A percentile compares a stretch with the other conserved stretches of the same genome.
Conservation (phyloP, 2,329 filamentous ascomycete genomes). For the Calonectria pseudoturangicola region DNA sequence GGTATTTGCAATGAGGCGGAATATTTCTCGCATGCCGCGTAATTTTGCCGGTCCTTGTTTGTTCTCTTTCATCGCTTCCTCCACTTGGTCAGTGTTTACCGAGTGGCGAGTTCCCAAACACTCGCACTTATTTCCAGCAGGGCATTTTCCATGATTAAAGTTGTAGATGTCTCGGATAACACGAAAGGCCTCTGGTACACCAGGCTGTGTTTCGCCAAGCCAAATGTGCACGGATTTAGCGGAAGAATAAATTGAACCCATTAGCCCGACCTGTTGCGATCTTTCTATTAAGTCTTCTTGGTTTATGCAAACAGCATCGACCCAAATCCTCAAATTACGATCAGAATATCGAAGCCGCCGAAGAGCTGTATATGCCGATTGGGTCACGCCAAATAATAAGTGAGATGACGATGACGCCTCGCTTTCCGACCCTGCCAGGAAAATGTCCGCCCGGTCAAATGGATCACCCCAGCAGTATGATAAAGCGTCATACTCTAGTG, state of each 20-base stretch:
- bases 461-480: slow-evolving; percentile 47
- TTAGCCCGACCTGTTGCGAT: slow-evolving; percentile 44
- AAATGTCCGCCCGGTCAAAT: slow-evolving; percentile 30
- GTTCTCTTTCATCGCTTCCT: neutral
- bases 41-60: slow-evolving; percentile 26
- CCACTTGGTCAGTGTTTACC: neutral
- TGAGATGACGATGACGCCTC: fast-evolving
- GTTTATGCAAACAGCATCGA: slow-evolving; percentile 51
- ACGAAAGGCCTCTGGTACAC: slow-evolving; percentile 24
- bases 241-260: slow-evolving; percentile 45
- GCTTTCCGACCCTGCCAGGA: neutral
- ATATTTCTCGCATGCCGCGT: slow-evolving; percentile 41
- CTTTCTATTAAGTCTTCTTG: slow-evolving; percentile 46
- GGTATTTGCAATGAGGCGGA: slow-evolving; percentile 27
- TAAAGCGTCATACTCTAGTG: slow-evolving; percentile 31
- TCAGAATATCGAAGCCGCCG: neutral
- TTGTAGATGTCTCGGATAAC: slow-evolving; percentile 46
- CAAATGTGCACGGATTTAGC: slow-evolving; percentile 39
- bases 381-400: slow-evolving; percentile 36
- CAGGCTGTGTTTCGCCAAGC: slow-evolving; percentile 41
- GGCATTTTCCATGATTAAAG: slow-evolving; percentile 29
- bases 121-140: slow-evolving; percentile 14
- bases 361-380: slow-evolving; percentile 36
- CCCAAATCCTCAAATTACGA: slow-evolving; percentile 33
- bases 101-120: slow-evolving; percentile 39